phyloP scores from a whole-genome alignment of 345 rosid genomes.

The Sapria himalayana region DNA sequence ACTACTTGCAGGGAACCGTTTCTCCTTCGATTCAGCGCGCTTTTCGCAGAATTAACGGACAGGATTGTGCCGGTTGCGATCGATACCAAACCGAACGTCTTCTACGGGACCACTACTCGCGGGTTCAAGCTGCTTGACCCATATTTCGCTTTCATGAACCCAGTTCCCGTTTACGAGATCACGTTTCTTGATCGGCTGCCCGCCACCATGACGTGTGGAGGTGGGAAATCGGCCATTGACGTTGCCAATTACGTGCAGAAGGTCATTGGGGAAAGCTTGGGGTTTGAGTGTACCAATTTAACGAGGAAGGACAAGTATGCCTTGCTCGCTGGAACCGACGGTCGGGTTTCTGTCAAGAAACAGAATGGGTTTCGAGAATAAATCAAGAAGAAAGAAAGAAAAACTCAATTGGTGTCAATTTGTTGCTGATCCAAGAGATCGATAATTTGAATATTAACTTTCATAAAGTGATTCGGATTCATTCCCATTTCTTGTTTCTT shows the following conservation, averaged over 20 bases:
- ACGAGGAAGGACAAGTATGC: constrained; percentile 92
- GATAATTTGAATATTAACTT: too few relatives aligned
- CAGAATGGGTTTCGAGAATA: too few relatives aligned
- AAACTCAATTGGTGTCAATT: too few relatives aligned
- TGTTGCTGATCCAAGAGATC: too few relatives aligned
- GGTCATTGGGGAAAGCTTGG: constrained; percentile 65
- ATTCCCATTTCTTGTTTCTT: too few relatives aligned
- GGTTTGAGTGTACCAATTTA: constrained; percentile 75
- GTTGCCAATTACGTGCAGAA: constrained; percentile 81
- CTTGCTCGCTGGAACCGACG: constrained; percentile 77
- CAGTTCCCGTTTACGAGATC: constrained; percentile 69
- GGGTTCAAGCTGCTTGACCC: constrained; percentile 77
- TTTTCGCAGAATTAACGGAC: constrained; percentile 76
- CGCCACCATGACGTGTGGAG: constrained; percentile 45
- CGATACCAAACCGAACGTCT: constrained; percentile 53
- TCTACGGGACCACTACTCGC: constrained; percentile 62
- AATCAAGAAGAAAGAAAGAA: too few relatives aligned
- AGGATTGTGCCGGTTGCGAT: constrained; percentile 83
- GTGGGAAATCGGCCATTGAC: constrained; percentile 71
- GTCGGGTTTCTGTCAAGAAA: constrained; percentile 33
- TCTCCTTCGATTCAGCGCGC: constrained; percentile 69
- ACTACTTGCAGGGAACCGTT: constrained; percentile 91
- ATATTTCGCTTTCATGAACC: constrained; percentile 85
- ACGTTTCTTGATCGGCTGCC: constrained; percentile 83
- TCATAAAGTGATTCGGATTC: too few relatives aligned